Percentiles rank a stretch among this genome's conserved stretches.
These are phyloP conservation scores for Emericellopsis cladophorae DNA, from an alignment of 2,329 filamentous ascomycete genomes.

Conservation along the genomic window DNA sequence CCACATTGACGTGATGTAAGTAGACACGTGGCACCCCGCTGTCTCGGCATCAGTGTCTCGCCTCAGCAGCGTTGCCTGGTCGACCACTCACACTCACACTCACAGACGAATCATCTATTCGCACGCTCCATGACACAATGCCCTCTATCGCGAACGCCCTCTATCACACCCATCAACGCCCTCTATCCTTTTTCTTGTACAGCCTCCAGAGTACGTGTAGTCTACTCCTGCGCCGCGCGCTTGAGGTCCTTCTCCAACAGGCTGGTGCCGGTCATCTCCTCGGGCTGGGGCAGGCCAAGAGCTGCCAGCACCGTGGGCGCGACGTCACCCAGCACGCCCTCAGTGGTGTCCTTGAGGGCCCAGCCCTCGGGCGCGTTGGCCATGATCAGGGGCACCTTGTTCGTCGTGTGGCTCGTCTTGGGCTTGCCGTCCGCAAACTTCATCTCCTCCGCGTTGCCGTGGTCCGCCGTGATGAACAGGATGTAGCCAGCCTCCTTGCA, in stretches of 20 bases:
- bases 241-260: constrained; percentile 62
- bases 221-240: constrained; percentile 6
- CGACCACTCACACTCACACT: no score
- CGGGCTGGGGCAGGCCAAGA: constrained; percentile 84
- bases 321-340: constrained; percentile 91
- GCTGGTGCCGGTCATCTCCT: constrained; percentile 83
- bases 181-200: no score
- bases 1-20: no score
- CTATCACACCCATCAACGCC: no score
- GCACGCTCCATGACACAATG: no score
- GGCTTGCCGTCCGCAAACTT: constrained; percentile 80
- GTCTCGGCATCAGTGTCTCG: no score
- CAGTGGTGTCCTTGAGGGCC: constrained; percentile 61
- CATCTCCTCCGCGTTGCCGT: constrained; percentile 99
- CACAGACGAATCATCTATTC: no score
- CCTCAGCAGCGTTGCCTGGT: no score
- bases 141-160: no score
- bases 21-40: no score
- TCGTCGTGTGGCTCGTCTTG: constrained; percentile 61
- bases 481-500: constrained; percentile 91
- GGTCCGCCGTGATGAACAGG: constrained; percentile 91
- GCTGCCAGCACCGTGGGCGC: constrained; percentile 83
- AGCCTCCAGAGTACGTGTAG: no score
- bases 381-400: constrained; percentile 97
- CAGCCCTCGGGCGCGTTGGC: constrained; percentile 87